Evolutionary conservation across 768 basidiomycete genomes (phyloP).

Genomic region (Auriscalpium microsporum): DNA sequence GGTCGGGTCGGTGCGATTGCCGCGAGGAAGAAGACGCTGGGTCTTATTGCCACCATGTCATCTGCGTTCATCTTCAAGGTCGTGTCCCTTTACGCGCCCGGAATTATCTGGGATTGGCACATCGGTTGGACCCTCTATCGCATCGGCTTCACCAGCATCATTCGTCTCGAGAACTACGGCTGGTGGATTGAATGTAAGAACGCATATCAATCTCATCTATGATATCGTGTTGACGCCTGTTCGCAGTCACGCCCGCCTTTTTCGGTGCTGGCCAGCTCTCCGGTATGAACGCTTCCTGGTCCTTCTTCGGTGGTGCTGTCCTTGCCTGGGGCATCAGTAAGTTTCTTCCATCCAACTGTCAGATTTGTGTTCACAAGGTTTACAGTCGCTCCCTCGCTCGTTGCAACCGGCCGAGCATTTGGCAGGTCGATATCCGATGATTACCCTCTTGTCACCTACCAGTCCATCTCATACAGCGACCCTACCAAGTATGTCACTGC

Average conservation of each 20-base stretch:
- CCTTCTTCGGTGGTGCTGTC: constrained; percentile 45
- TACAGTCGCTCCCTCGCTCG: constrained; percentile 39
- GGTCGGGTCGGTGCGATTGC: constrained; percentile 39
- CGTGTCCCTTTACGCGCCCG: constrained; percentile 48
- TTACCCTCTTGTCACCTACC: constrained; percentile 38
- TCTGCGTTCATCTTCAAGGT: constrained; percentile 45
- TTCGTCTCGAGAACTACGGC: constrained; percentile 49
- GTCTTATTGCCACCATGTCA: constrained; percentile 38
- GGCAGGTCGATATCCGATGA: constrained; percentile 29
- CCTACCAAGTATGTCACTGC: constrained; percentile 29
- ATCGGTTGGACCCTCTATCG: constrained; percentile 53
- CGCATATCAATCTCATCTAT: constrained; percentile 11
- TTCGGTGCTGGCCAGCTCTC: constrained; percentile 52
- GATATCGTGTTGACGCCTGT: background rate
- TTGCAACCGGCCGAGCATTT: constrained; percentile 45
- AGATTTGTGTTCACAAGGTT: background rate
- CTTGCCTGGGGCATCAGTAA: constrained; percentile 50
- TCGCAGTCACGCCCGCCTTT: constrained; percentile 30
- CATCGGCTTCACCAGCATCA: constrained; percentile 52
- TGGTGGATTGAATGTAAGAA: constrained; percentile 44
- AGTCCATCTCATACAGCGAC: constrained; percentile 38
- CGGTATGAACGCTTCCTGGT: constrained; percentile 48
- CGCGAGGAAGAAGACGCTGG: constrained; percentile 49
- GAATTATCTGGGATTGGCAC: constrained; percentile 45
- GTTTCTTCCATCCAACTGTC: background rate